Percentiles rank a stretch among this genome's conserved stretches.
phyloP scores from a whole-genome alignment of 129 eudicot genomes.

The Mikania micrantha region DNA sequence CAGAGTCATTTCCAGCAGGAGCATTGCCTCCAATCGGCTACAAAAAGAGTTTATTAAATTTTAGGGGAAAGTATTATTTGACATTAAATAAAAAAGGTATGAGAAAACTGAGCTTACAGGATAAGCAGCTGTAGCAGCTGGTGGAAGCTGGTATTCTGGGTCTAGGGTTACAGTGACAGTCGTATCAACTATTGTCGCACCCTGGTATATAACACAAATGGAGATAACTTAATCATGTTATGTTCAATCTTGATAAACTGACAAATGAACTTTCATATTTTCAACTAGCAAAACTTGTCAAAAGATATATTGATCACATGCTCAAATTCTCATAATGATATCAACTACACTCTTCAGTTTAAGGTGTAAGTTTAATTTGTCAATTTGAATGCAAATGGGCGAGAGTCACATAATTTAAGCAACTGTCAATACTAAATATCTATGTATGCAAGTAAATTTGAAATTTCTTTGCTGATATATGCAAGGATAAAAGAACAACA shows the following conservation, averaged over 20 bases:
- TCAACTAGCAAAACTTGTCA: neutral
- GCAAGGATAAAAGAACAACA: neutral
- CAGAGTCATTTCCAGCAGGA: conserved; percentile 30
- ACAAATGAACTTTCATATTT: neutral
- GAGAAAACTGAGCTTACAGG: conserved; percentile 20
- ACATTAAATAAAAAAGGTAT: neutral
- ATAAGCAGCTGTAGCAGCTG: conserved; percentile 36
- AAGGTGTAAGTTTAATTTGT: neutral
- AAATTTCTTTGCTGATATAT: conserved; percentile 8
- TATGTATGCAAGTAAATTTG: neutral
- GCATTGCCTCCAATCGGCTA: conserved; percentile 26
- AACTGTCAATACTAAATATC: neutral
- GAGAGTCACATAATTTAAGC: too few species aligned
- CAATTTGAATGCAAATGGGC: neutral
- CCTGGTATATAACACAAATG: conserved; percentile 24
- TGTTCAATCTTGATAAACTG: neutral
- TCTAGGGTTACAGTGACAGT: conserved; percentile 40
- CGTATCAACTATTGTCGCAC: conserved; percentile 46
- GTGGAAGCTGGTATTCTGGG: conserved; percentile 50
- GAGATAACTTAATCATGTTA: neutral
- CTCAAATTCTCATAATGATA: neutral
- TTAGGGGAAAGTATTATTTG: neutral
- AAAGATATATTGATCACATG: neutral
- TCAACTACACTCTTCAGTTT: neutral
- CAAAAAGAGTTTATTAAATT: conserved; percentile 2